A percentile compares a stretch with the other conserved stretches of the same genome.
phyloP scores from a whole-genome alignment of 495 filamentous ascomycete genomes.

The Talaromyces borbonicus region DNA sequence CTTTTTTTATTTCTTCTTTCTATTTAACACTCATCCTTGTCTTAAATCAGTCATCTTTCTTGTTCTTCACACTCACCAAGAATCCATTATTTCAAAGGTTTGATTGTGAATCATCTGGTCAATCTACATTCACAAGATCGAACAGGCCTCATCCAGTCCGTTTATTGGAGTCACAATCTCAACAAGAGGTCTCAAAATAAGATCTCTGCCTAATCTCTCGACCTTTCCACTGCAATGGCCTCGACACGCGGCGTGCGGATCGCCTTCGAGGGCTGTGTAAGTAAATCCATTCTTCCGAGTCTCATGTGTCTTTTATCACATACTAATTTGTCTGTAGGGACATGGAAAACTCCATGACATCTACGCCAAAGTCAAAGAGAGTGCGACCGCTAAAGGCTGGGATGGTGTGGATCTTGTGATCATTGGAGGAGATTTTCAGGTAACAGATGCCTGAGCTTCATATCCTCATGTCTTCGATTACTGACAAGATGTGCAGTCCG shows the following conservation, averaged over 20 bases:
- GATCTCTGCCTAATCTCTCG: background rate
- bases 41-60: too few species aligned
- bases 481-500: conserved; percentile 43
- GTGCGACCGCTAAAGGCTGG: conserved; percentile 60
- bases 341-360: conserved; percentile 88
- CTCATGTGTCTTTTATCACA: conserved; percentile 1
- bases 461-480: background rate
- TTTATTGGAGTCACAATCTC: background rate
- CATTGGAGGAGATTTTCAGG: conserved; percentile 87
- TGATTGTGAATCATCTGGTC: too few species aligned
- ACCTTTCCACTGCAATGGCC: background rate
- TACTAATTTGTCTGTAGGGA: conserved; percentile 43
- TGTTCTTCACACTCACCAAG: too few species aligned
- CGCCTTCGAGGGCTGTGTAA: conserved; percentile 74
- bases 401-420: conserved; percentile 71
- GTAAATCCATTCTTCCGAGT: conserved; percentile 15
- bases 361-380: conserved; percentile 59
- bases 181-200: background rate
- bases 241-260: conserved; percentile 31
- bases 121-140: too few species aligned
- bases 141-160: too few species aligned
- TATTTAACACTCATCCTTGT: too few species aligned
- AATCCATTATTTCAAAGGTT: too few species aligned
- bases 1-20: too few species aligned
- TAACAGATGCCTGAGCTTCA: conserved; percentile 17